A percentile compares a stretch with the other conserved stretches of the same genome.
Evolutionary conservation across 139 green algal species (phyloP).

Genomic region (Dunaliella primolecta): DNA sequence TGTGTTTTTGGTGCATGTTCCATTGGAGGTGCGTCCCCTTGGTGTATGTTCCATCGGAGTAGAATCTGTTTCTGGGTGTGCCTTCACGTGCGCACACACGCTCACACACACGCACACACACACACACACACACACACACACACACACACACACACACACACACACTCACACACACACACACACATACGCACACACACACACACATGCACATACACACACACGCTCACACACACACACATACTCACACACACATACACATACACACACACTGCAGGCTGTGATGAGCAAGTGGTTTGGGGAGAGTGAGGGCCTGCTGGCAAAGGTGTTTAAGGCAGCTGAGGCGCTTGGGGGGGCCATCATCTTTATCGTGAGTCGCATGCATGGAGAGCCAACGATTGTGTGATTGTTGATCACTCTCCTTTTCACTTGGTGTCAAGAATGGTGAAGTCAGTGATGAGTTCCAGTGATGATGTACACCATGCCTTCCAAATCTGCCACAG

Average conservation of each 20-base stretch:
- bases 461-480: neutral
- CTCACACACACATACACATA: neutral
- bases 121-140: no score
- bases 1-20: conserved; percentile 94
- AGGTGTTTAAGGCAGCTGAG: conserved; percentile 52
- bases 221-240: conserved; percentile 2
- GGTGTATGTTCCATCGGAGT: conserved; percentile 91
- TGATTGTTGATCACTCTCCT: no score
- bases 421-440: no score
- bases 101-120: no score
- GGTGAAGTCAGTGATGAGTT: conserved; percentile 17
- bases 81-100: no score
- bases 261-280: conserved; percentile 26
- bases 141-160: no score
- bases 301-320: conserved; percentile 43
- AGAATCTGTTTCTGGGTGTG: conserved; percentile 84
- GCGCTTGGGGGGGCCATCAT: conserved; percentile 48
- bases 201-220: neutral
- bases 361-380: conserved; percentile 44
- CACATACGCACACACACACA: neutral
- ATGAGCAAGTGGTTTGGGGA: conserved; percentile 75
- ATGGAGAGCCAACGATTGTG: conserved; percentile 21
- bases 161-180: neutral
- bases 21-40: conserved; percentile 87
- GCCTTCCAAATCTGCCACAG: neutral